Evolutionary conservation across 225 moss, liverwort and hornwort genomes (phyloP), one percentile per base, ranked within the genome.

Genomic region (Bryum argenteum): DNA sequence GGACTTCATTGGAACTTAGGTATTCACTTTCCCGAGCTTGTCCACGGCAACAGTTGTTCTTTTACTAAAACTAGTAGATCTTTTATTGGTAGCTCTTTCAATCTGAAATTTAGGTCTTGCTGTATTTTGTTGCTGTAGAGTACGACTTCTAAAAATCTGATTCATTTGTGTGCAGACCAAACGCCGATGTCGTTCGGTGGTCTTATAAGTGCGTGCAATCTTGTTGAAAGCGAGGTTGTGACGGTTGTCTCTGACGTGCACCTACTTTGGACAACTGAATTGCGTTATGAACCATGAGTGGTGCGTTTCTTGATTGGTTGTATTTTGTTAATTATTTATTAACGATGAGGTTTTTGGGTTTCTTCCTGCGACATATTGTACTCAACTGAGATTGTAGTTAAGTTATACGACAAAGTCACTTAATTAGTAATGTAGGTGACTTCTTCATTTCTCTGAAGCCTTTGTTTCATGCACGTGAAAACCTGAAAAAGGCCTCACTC

Each of bases 1-100:
- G 92, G 94, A 67, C 90, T 95, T 63, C 74, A 78, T 63, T 92
- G 94, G 94, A 78, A 95, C 74, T 73, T 95, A 66, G 84, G 94
- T 94, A 66, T 71, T 81, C 41, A 39, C 40, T 24, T 52, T 19
- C 33, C 9, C 57, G 66, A 61, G 16, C 33, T 79, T 67, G 3
- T 23, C 53, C 44, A 44, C 66, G 41, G 58, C 73, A 60, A 60
- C 2, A 8, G 4, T 17, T 19, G 11, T 26, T 53, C n/a, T 43
- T 44, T 33, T 33, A 33, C 7, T 6, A 33, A 33, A 33, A 33
- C 33, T 33, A 33, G 5, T 33, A 33, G 5, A 33, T 4, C 33
- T 33, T 33, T 33, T 33, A 3, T 33, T 33, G 33, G 7, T 33
- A 6, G 33, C 33, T 33, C 33, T 33, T 33, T 4, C 33, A 2